phyloP scores from a whole-genome alignment of 2,329 filamentous ascomycete species.

The Tolypocladium amazonense region DNA sequence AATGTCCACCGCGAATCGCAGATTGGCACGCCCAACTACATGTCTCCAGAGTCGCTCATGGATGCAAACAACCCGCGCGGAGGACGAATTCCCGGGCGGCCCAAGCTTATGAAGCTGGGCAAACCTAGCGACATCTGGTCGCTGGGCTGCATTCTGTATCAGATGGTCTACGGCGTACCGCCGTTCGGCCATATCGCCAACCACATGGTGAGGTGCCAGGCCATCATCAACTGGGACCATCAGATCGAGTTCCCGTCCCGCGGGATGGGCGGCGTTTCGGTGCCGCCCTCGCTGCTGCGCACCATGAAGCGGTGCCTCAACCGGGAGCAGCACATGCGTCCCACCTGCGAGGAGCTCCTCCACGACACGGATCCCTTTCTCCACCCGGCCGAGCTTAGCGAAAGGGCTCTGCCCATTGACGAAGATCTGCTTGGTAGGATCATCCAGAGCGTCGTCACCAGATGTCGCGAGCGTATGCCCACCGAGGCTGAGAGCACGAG shows the following conservation, averaged over 20 bases:
- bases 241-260: constrained; percentile 60
- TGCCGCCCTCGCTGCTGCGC: constrained; percentile 47
- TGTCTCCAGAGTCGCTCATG: constrained; percentile 90
- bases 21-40: constrained; percentile 95
- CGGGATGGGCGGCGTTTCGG: constrained; percentile 53
- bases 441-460: constrained; percentile 50
- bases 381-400: constrained; percentile 47
- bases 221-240: constrained; percentile 72
- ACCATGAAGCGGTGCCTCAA: constrained; percentile 54
- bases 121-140: constrained; percentile 97
- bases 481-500: constrained; percentile 44
- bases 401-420: constrained; percentile 46
- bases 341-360: constrained; percentile 53
- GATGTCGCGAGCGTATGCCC: constrained; percentile 48
- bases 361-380: constrained; percentile 50
- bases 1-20: constrained; percentile 95
- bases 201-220: constrained; percentile 75
- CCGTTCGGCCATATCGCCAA: constrained; percentile 90
- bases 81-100: constrained; percentile 26
- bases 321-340: constrained; percentile 50
- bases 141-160: constrained; percentile 90
- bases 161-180: constrained; percentile 95
- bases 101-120: constrained; percentile 87
- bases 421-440: constrained; percentile 52
- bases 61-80: constrained; percentile 64